A percentile compares a stretch with the other conserved stretches of the same genome.
Conservation (phyloP, 2,329 filamentous ascomycete species). For the Calonectria ilicicola region DNA sequence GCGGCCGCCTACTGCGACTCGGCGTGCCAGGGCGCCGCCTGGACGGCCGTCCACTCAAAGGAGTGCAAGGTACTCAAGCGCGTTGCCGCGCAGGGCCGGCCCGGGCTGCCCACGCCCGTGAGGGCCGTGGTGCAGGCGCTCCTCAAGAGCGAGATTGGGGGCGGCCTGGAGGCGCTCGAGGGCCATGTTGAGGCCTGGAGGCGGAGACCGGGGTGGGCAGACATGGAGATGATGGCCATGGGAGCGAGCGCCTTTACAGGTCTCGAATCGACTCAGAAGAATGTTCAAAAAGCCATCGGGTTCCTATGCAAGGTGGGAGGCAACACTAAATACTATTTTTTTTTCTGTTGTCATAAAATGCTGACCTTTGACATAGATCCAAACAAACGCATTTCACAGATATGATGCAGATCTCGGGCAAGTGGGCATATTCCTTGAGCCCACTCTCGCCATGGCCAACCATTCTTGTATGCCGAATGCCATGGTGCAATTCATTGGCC, state of each 20-base stretch:
- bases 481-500: slow-evolving; percentile 65
- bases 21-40: slow-evolving; percentile 66
- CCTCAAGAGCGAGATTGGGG: slow-evolving; percentile 50
- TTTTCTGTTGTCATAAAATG: not conserved
- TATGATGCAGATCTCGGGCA: slow-evolving; percentile 64
- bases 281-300: slow-evolving; percentile 56
- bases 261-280: slow-evolving; percentile 49
- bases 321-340: not conserved
- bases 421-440: slow-evolving; percentile 68
- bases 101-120: slow-evolving; percentile 64
- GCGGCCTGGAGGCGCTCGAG: slow-evolving; percentile 56
- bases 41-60: slow-evolving; percentile 62
- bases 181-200: slow-evolving; percentile 58
- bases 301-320: slow-evolving; percentile 64
- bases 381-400: slow-evolving; percentile 72
- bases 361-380: slow-evolving; percentile 56
- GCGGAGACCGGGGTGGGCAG: slow-evolving; percentile 53
- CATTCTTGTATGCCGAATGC: slow-evolving; percentile 74
- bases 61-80: slow-evolving; percentile 64
- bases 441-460: slow-evolving; percentile 69
- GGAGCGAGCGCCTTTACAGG: slow-evolving; percentile 57
- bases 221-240: slow-evolving; percentile 63
- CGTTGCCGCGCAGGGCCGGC: slow-evolving; percentile 39
- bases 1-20: slow-evolving; percentile 66
- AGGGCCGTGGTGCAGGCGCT: slow-evolving; percentile 66